Percentiles rank a stretch among this genome's conserved stretches.
phyloP scores from a whole-genome alignment of 176 grass and related monocot genomes.

The Dactylis glomerata region DNA sequence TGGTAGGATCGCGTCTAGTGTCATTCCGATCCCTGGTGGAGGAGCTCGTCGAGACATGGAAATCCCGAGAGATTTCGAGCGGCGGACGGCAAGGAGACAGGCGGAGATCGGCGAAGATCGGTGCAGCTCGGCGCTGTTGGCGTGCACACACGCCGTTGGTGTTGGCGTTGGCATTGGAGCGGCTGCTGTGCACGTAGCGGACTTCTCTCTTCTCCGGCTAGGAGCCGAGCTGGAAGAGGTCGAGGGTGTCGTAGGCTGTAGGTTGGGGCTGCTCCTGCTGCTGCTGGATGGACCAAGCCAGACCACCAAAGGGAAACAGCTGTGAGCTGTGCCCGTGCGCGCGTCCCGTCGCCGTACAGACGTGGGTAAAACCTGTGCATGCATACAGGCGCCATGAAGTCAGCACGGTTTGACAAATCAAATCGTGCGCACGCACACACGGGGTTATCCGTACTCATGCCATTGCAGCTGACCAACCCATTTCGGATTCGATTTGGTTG shows the following conservation, averaged over 20 bases:
- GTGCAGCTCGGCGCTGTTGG: not conserved
- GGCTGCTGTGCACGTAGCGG: not conserved
- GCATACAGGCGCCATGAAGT: not conserved
- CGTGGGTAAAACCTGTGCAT: not conserved
- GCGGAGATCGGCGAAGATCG: not conserved
- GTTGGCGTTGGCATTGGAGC: not conserved
- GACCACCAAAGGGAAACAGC: not conserved
- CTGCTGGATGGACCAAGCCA: not conserved
- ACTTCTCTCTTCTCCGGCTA: not conserved
- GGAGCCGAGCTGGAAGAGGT: not conserved
- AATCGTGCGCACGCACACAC: not conserved
- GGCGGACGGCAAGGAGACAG: not conserved
- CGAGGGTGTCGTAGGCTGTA: not conserved
- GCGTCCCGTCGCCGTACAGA: not conserved
- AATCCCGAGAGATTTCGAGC: not conserved
- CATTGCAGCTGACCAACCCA: too few species aligned
- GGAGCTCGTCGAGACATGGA: not conserved
- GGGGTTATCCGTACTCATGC: not conserved
- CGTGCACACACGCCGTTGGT: not conserved
- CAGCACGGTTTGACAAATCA: slow-evolving; percentile 2
- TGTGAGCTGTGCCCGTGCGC: too few species aligned
- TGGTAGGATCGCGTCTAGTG: too few species aligned
- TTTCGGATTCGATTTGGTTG: too few species aligned
- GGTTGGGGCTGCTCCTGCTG: not conserved
- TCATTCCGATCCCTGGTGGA: too few species aligned